Base-by-base conservation (phyloP, 768 basidiomycete species). In the Tricholoma terreum region DNA sequence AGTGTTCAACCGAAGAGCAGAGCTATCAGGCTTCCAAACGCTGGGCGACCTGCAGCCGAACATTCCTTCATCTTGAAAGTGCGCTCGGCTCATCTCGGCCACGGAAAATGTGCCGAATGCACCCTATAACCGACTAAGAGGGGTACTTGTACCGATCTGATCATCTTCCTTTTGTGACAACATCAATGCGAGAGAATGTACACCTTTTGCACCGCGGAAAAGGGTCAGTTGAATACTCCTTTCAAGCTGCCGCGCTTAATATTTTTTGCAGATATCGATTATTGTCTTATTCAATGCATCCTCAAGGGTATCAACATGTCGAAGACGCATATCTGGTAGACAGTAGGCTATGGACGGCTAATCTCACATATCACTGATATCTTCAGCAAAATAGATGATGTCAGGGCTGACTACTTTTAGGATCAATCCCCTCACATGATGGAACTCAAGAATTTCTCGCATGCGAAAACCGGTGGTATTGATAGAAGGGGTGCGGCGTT, bases 111-210 rank as follows among this genome's bases (percentile, higher is more conserved):
- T 65, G 21, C 72, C 70, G 3, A 60, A 53, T 34, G 56, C 66
- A 4, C 65, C 70, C 11, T 58, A 66, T 56, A 69, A 64, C 50
- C 65, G 64, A 50, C 60, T 69, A 11, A 64, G 71, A 60, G 57
- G 70, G n/a, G 54, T 74, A 35, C 54, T 73, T n/a, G 46, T 69
- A 17, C 68, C 6, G 66, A 42, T 52, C 58, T 14, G n/a, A 4
- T n/a, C 52, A 61, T 12, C 67, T 75, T 43, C 76, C 78, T 10
- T 59, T 79, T 48, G 68, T 72, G 45, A 75, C 77, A 31, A 67
- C 81, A 54, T 78, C 77, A 24, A 80, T 80, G 80, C 67, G 75
- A 40, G 73, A 71, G 33, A 76, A 80, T 54, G 64, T 72, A n/a
- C 75, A 81, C 50, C 78, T 78, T 59, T 74, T 79, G 56, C 56